These are phyloP conservation scores for Rhizoclosmatium sp. DNA, from an alignment of 192 early-diverging fungal species.

Conservation along the genomic window DNA sequence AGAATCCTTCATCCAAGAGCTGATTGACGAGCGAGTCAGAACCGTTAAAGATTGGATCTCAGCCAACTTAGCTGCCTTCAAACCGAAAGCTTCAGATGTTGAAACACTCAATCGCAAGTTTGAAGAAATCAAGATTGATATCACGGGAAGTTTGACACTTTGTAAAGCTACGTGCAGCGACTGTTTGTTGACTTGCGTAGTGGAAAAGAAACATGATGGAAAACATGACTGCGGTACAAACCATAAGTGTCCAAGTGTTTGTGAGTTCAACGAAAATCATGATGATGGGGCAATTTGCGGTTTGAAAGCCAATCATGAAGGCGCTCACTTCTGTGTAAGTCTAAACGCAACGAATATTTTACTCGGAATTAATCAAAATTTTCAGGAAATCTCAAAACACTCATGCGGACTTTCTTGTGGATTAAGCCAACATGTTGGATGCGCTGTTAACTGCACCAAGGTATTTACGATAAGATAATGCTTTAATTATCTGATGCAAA, in stretches of 20 bases:
- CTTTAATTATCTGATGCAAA: no score
- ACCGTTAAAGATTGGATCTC: neutral
- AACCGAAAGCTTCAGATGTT: neutral
- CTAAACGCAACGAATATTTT: neutral
- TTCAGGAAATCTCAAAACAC: constrained; percentile 1
- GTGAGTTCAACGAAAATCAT: neutral
- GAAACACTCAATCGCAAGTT: neutral
- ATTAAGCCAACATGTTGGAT: neutral
- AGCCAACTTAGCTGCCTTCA: neutral
- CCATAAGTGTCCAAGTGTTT: constrained; percentile 5
- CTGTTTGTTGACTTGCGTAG: constrained; percentile 15
- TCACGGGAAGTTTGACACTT: neutral
- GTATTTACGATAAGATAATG: no score
- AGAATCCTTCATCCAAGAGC: neutral
- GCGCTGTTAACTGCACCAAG: constrained; percentile 3
- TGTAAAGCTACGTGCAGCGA: neutral
- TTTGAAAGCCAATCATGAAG: neutral
- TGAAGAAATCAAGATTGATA: neutral
- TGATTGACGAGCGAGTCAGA: neutral
- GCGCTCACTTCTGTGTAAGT: neutral
- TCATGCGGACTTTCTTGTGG: neutral
- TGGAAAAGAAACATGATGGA: constrained; percentile 3
- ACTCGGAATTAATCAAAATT: neutral
- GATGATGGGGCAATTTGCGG: neutral
- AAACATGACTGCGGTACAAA: constrained; percentile 24